Base-by-base conservation (phyloP, 1,284 basidiomycete species). In the Rhodotorula sp. region DNA sequence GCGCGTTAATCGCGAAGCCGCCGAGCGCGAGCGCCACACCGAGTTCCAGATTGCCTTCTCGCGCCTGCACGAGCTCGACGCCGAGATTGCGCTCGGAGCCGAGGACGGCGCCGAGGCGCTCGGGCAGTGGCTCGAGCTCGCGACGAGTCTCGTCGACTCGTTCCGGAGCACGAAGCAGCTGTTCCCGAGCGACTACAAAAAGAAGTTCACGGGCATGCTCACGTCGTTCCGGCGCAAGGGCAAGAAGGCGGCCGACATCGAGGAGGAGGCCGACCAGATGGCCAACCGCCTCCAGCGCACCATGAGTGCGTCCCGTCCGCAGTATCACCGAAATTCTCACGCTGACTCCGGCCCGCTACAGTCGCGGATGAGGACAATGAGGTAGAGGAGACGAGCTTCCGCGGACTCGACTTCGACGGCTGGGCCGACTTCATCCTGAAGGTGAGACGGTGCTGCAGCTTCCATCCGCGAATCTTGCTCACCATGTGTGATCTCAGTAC, bases 401-500 rank as follows among this genome's bases (percentile, higher is more conserved):
- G 94, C 10, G 90, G 91, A 0, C 85, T 97, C n/a, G 85, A 85
- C 3, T 91, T 93, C 75, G 89, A 91, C 69, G 88, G 91, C 64
- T 98, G 96, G 96, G 81, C 96, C 61, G 84, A 85, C 7, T 80
- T 97, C 27, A 89, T 94, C 77, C 88, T 96, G 84, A 90, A 93
- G 84, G 93, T 92, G 64, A 71, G 84, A 14, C 19, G 4, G 2
- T 5, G 73, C 42, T 17, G 14, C n/a, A 1, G 4, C 27, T 19
- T 44, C 7, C 50, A 14, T 46, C n/a, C 12, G 5, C 34, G 4
- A 34, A 1, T 41, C n/a, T 23, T 7, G 7, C 19, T n/a, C 9
- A 25, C 5, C 12, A n/a, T 21, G 16, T n/a, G 21, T 34, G 49
- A 34, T 25, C 50, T 55, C 34, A 97, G 92, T 97, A 97, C 80